phyloP scores from a whole-genome alignment of 208 protist species.

The Entamoeba nuttalli region DNA sequence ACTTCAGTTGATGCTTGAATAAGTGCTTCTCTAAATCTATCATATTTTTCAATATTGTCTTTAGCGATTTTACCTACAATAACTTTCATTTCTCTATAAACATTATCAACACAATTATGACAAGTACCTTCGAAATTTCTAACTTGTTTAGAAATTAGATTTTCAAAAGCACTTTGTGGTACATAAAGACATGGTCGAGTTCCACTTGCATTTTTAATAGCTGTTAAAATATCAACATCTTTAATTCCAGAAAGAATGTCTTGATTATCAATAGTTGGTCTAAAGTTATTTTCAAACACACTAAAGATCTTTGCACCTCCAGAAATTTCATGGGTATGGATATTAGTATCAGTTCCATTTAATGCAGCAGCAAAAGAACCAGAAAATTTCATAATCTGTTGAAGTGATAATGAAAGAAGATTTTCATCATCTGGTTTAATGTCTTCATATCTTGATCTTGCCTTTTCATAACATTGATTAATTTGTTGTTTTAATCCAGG shows the following conservation, averaged over 20 bases:
- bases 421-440: not conserved
- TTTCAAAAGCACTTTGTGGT: conserved; percentile 18
- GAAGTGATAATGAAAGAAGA: not conserved
- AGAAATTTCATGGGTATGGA: not conserved
- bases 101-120: not conserved
- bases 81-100: not conserved
- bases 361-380: not conserved
- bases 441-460: not conserved
- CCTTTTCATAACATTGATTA: not conserved
- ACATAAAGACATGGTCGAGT: conserved; percentile 5
- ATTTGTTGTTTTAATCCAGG: conserved; percentile 21
- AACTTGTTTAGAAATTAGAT: conserved; percentile 1
- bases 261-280: not conserved
- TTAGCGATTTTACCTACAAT: not conserved
- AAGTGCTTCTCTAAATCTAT: not conserved
- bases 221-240: conserved; percentile 11
- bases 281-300: conserved; percentile 5
- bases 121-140: not conserved
- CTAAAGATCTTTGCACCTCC: conserved; percentile 26
- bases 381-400: not conserved
- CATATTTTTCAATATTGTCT: not conserved
- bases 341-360: not conserved
- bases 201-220: conserved; percentile 20
- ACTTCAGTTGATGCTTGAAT: not conserved
- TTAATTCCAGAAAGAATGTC: not conserved